Percentiles rank a stretch among this genome's conserved stretches.
These are phyloP conservation scores for Fusarium bulbicola DNA, from an alignment of 2,329 filamentous ascomycete genomes.

Conservation along the genomic window DNA sequence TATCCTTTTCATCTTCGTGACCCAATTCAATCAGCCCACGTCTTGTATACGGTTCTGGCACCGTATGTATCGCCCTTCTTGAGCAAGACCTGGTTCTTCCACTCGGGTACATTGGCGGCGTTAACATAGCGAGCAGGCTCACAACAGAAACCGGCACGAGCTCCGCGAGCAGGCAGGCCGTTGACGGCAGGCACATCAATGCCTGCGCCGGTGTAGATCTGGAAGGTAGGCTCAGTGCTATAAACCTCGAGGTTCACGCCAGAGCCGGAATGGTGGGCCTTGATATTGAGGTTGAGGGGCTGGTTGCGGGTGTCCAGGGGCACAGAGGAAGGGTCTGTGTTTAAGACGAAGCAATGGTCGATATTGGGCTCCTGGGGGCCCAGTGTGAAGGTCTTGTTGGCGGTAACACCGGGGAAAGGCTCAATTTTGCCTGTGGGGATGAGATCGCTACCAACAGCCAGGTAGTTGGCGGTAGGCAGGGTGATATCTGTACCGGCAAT, in stretches of 20 bases:
- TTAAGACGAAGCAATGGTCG: constrained; percentile 90
- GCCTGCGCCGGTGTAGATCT: constrained; percentile 92
- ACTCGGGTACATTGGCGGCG: constrained; percentile 81
- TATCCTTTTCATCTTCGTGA: constrained; percentile 1
- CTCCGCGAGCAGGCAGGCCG: constrained; percentile 69
- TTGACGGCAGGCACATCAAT: constrained; percentile 78
- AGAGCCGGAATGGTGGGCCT: constrained; percentile 77
- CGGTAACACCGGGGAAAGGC: constrained; percentile 70
- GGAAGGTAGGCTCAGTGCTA: constrained; percentile 95
- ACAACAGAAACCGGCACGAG: constrained; percentile 85
- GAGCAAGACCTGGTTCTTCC: constrained; percentile 80
- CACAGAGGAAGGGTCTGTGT: constrained; percentile 66
- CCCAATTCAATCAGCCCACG: constrained; percentile 72
- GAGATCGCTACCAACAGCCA: constrained; percentile 75
- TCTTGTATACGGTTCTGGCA: constrained; percentile 81
- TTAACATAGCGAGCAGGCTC: constrained; percentile 94
- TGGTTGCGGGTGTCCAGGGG: constrained; percentile 71
- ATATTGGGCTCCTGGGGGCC: constrained; percentile 77
- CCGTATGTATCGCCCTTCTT: constrained; percentile 89
- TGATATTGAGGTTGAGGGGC: constrained; percentile 73
- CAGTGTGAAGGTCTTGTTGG: constrained; percentile 75
- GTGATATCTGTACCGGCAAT: constrained; percentile 72
- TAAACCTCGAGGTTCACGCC: constrained; percentile 85
- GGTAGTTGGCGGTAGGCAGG: constrained; percentile 70
- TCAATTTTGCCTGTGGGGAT: constrained; percentile 78